phyloP scores from a whole-genome alignment of 495 filamentous ascomycete genomes.

The Talaromyces adpressus region DNA sequence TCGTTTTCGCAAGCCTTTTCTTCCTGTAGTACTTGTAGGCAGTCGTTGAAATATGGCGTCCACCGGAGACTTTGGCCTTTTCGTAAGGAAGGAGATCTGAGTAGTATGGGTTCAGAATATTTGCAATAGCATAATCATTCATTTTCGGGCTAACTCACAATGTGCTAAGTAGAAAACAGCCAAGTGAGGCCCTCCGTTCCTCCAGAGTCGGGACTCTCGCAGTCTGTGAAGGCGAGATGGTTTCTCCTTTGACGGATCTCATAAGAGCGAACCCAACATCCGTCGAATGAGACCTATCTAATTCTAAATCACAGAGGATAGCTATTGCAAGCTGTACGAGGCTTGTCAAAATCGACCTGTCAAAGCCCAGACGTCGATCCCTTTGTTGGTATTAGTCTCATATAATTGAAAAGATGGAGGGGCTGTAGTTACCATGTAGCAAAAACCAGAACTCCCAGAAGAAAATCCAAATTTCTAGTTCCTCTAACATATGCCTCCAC shows the following conservation, averaged over 20 bases:
- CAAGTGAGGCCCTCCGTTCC: constrained; percentile 46
- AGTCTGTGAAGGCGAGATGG: neutral
- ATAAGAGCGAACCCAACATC: constrained; percentile 5
- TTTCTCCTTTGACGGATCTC: neutral
- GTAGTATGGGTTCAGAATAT: constrained; percentile 12
- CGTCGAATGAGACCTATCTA: constrained; percentile 38
- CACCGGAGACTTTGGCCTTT: constrained; percentile 42
- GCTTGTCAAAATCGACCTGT: constrained; percentile 9
- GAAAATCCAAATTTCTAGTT: constrained; percentile 46
- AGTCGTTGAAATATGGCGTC: constrained; percentile 47
- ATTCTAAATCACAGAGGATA: constrained; percentile 46
- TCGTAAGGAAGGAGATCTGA: constrained; percentile 35
- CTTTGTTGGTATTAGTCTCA: constrained; percentile 8
- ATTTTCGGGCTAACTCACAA: constrained; percentile 24
- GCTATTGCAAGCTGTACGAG: constrained; percentile 43
- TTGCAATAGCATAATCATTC: neutral
- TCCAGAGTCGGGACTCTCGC: constrained; percentile 24
- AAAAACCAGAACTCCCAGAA: constrained; percentile 45
- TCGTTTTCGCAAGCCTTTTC: constrained; percentile 43
- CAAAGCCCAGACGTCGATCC: constrained; percentile 1
- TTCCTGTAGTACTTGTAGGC: constrained; percentile 34
- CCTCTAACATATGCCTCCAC: constrained; percentile 41
- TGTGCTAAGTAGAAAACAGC: constrained; percentile 45
- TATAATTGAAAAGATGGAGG: too few relatives aligned
- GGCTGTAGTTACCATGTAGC: constrained; percentile 44